Evolutionary conservation across 805 yeast genomes (phyloP), one percentile per base, ranked within the genome.

Genomic region (Pichia cabralensis): DNA sequence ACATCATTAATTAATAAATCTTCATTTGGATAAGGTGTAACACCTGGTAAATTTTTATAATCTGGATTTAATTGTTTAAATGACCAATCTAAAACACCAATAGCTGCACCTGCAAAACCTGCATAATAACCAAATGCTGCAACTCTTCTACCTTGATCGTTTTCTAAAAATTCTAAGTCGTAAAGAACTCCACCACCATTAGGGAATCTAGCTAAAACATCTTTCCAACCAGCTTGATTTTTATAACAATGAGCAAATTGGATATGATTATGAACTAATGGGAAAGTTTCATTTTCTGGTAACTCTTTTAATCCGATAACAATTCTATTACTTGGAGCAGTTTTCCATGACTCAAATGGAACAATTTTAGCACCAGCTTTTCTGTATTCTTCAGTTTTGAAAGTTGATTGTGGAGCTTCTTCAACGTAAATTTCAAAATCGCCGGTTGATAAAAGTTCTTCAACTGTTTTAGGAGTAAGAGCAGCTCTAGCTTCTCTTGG

Each of bases 121-220:
- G 99, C 98, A 59, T 89, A 89, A 68, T 74, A 92, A n/a, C 99
- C 99, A 56, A 92, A 92, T 8, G 98, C 98, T 29, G 99, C 99
- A 20, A 92, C 99, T 64, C 99, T 82, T 69, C 98, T 82, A 23
- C 97, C 97, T 53, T 74, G 77, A 49, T 81, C 96, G 57, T 92
- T 85, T 59, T 83, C 94, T 57, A 92, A 67, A 55, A 92, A 92
- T 64, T 92, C 99, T 46, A 92, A 67, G 58, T 92, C 99, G 57
- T 92, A 92, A 46, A 92, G 71, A 11, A 74, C 70, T 48, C 98
- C 97, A 39, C 81, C 74, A 33, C 99, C 99, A 26, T 72, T 78
- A 33, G 94, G 94, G 67, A 86, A 92, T 60, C 99, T 75, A 39
- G 69, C 56, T 49, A 92, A 64, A 12, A 92, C 97, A 40, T 85